phyloP scores from a whole-genome alignment of 2,329 filamentous ascomycete species.

The Xylariales sp. region DNA sequence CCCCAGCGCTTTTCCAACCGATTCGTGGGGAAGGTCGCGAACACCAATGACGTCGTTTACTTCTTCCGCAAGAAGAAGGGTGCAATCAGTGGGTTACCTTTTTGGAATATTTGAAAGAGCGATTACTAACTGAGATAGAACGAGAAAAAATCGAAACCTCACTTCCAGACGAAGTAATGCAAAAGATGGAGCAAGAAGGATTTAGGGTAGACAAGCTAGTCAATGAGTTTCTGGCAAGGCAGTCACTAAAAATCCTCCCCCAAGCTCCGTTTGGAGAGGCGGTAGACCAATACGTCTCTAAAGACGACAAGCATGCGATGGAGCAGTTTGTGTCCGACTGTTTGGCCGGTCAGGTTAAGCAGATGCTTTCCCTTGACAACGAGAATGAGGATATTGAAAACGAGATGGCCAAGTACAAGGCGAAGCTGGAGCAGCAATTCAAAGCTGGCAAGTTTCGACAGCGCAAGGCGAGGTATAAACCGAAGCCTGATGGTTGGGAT shows the following conservation, averaged over 20 bases:
- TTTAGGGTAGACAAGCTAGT: constrained; percentile 89
- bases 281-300: constrained; percentile 87
- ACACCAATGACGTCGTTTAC: constrained; percentile 88
- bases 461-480: constrained; percentile 58
- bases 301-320: constrained; percentile 92
- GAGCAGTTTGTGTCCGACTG: constrained; percentile 73
- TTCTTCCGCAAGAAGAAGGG: constrained; percentile 86
- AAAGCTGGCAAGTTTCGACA: constrained; percentile 56
- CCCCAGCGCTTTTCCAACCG: constrained; percentile 93
- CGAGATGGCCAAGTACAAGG: constrained; percentile 70
- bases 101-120: no score
- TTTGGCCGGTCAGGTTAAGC: constrained; percentile 64
- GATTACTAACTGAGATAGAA: background rate
- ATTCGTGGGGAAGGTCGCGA: constrained; percentile 86
- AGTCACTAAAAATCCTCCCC: constrained; percentile 87
- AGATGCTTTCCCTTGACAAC: constrained; percentile 63
- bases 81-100: constrained; percentile 35
- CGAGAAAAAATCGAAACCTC: constrained; percentile 25
- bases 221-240: constrained; percentile 77
- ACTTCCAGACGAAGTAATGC: constrained; percentile 59
- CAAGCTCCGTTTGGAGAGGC: constrained; percentile 92
- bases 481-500: constrained; percentile 79
- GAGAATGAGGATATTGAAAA: constrained; percentile 66
- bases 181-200: constrained; percentile 64
- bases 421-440: constrained; percentile 67